Evolutionary conservation across 768 basidiomycete genomes (phyloP).

Genomic region (Strobilomyces dryophilus): DNA sequence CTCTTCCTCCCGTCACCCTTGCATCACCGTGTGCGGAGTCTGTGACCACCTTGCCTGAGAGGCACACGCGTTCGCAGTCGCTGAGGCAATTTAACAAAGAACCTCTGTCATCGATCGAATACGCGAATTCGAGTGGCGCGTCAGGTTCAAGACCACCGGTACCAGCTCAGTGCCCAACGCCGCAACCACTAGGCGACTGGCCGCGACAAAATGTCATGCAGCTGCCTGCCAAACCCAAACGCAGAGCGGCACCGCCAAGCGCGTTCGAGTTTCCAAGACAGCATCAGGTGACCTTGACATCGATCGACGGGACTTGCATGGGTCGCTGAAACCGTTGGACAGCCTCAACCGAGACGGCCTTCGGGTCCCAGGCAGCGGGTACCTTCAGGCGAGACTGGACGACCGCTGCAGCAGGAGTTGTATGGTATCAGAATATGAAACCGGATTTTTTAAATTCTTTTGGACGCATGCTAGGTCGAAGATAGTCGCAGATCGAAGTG

Average conservation of each 20-base stretch:
- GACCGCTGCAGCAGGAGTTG: slow-evolving; percentile 18
- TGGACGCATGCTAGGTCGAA: neutral
- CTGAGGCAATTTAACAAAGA: slow-evolving; percentile 7
- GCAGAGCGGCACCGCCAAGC: slow-evolving; percentile 14
- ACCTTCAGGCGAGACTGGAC: slow-evolving; percentile 19
- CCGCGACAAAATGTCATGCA: slow-evolving; percentile 41
- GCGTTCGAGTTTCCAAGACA: slow-evolving; percentile 22
- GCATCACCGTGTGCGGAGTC: slow-evolving; percentile 17
- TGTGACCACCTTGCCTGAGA: slow-evolving; percentile 8
- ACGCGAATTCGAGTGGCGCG: slow-evolving; percentile 29
- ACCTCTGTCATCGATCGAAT: slow-evolving; percentile 27
- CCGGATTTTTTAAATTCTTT: neutral
- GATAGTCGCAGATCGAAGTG: neutral
- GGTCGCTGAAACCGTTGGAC: neutral
- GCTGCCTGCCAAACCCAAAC: slow-evolving; percentile 18
- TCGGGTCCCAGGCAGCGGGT: slow-evolving; percentile 28
- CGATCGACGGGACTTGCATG: slow-evolving; percentile 4
- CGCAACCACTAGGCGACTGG: slow-evolving; percentile 52
- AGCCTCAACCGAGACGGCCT: slow-evolving; percentile 28
- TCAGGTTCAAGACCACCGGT: slow-evolving; percentile 1
- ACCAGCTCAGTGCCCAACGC: slow-evolving; percentile 26
- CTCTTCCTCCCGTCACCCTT: slow-evolving; percentile 16
- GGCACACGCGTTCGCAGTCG: slow-evolving; percentile 3
- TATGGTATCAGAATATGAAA: slow-evolving; percentile 10
- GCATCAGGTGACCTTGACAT: neutral